Evolutionary conservation across 176 grass and related monocot species (phyloP).

Genomic region (Thalia dealbata): DNA sequence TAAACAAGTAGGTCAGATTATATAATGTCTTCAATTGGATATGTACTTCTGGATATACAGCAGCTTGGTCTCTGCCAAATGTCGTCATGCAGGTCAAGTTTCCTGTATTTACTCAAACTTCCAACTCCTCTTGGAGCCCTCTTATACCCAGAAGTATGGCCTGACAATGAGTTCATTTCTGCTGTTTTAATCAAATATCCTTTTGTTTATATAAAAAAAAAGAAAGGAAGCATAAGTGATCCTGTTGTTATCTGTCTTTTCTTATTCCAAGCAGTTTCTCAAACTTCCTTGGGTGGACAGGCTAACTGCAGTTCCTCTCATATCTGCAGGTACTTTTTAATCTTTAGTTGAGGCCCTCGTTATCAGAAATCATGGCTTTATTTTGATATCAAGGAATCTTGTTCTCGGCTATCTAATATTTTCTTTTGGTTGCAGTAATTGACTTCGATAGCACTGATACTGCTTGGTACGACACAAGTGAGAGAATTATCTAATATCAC

Average conservation of each 20-base stretch:
- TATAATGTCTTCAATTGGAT: background rate
- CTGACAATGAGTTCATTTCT: background rate
- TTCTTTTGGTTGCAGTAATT: slow-evolving; percentile 40
- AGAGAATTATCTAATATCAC: slow-evolving; percentile 24
- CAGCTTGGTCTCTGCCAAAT: background rate
- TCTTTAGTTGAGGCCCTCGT: background rate
- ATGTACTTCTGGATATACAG: background rate
- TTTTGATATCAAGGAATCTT: background rate
- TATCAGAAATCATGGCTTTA: background rate
- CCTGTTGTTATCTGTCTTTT: slow-evolving; percentile 18
- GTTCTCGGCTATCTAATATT: slow-evolving; percentile 24
- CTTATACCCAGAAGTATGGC: slow-evolving; percentile 63
- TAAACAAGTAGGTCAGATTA: background rate
- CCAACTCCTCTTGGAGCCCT: slow-evolving; percentile 70
- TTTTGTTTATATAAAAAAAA: background rate
- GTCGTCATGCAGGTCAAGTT: slow-evolving; percentile 46
- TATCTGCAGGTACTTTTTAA: slow-evolving; percentile 49
- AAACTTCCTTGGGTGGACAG: slow-evolving; percentile 66
- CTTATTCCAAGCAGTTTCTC: slow-evolving; percentile 44
- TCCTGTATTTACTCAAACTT: slow-evolving; percentile 57
- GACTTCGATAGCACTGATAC: slow-evolving; percentile 84
- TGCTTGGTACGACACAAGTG: slow-evolving; percentile 81
- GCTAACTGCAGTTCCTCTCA: slow-evolving; percentile 71
- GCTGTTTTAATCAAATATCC: background rate
- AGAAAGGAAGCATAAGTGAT: too few species aligned